phyloP scores from a whole-genome alignment of 1,139 yeast species.

The Spencermartinsiella ligniputridi region DNA sequence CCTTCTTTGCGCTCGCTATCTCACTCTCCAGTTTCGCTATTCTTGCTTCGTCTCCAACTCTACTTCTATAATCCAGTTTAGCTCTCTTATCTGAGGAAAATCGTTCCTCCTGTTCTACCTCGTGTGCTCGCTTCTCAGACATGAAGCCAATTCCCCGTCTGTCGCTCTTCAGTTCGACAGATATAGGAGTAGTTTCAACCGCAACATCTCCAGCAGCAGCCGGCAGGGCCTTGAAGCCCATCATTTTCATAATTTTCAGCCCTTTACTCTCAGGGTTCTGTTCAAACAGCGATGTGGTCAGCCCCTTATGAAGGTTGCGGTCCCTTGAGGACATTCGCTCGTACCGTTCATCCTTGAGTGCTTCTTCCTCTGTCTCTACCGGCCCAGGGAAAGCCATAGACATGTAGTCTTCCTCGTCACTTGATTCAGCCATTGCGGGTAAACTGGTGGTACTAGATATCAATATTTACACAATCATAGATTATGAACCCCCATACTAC shows the following conservation, averaged over 20 bases:
- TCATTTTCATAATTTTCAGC: slow-evolving; percentile 48
- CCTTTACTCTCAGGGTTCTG: slow-evolving; percentile 34
- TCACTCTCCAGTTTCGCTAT: slow-evolving; percentile 10
- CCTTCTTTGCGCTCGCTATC: slow-evolving; percentile 14
- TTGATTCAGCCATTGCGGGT: not conserved
- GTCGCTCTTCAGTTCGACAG: slow-evolving; percentile 16
- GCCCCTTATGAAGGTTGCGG: slow-evolving; percentile 7
- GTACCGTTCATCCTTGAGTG: slow-evolving; percentile 5
- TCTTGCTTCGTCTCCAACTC: slow-evolving; percentile 10
- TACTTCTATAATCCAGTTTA: slow-evolving; percentile 11
- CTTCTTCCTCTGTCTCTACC: slow-evolving; percentile 8
- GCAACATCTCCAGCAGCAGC: slow-evolving; percentile 35
- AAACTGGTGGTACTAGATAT: no score
- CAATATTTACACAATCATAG: no score
- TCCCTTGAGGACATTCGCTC: slow-evolving; percentile 8
- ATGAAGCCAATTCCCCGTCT: slow-evolving; percentile 26
- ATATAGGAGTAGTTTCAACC: slow-evolving; percentile 16
- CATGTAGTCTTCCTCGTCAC: slow-evolving; percentile 30
- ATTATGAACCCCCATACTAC: no score
- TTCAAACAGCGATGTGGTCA: slow-evolving; percentile 9
- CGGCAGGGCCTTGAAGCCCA: slow-evolving; percentile 44
- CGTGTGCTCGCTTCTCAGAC: slow-evolving; percentile 8
- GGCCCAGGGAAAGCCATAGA: slow-evolving; percentile 23
- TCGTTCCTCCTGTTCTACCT: slow-evolving; percentile 6
- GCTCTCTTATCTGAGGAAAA: slow-evolving; percentile 8